phyloP scores from a whole-genome alignment of 495 filamentous ascomycete species.

The Hyaloscypha finlandica region DNA sequence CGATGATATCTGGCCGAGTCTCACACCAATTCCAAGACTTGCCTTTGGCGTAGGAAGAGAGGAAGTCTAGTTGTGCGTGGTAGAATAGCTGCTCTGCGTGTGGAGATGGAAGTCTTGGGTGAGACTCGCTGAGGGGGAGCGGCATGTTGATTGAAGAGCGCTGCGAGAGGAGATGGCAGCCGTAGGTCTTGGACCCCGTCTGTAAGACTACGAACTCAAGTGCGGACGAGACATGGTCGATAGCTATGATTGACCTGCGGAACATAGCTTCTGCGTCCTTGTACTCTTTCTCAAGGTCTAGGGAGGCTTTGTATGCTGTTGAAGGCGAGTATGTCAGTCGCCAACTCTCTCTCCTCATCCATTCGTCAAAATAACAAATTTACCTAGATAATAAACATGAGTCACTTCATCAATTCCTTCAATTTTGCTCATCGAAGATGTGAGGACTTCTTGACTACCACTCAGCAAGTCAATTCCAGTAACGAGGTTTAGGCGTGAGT shows the following conservation, averaged over 20 bases:
- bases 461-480: conserved; percentile 40
- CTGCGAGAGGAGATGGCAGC: conserved; percentile 16
- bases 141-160: conserved; percentile 30
- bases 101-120: conserved; percentile 39
- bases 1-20: conserved; percentile 46
- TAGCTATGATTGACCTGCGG: conserved; percentile 12
- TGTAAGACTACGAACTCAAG: conserved; percentile 43
- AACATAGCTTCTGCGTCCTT: conserved; percentile 15
- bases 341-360: too few species aligned
- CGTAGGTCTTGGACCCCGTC: conserved; percentile 37
- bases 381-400: conserved; percentile 41
- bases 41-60: conserved; percentile 33
- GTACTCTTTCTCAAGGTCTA: conserved; percentile 34
- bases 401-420: conserved; percentile 34
- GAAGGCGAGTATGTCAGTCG: too few species aligned
- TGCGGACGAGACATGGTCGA: conserved; percentile 29
- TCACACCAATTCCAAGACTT: conserved; percentile 46
- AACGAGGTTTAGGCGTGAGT: conserved; percentile 37
- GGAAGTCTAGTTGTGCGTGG: conserved; percentile 38
- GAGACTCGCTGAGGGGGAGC: conserved; percentile 37
- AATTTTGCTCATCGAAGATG: conserved; percentile 11
- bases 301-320: conserved; percentile 36
- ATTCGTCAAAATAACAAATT: neutral
- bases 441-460: conserved; percentile 36
- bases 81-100: conserved; percentile 39